Evolutionary conservation across 495 filamentous ascomycete species (phyloP).

Genomic region (Penicillium subrubescens): DNA sequence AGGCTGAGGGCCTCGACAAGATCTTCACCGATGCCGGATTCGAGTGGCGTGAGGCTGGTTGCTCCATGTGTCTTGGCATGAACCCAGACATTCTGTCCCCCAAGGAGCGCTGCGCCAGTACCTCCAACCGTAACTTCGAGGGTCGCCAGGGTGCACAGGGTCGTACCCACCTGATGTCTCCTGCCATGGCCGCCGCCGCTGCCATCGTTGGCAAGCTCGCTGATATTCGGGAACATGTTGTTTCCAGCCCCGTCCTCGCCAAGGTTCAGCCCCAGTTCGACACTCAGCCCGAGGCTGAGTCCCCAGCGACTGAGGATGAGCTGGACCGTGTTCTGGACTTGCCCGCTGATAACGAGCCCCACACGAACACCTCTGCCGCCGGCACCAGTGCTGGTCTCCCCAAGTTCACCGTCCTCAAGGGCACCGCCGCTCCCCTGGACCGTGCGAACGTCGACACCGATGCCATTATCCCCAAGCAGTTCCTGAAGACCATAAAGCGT

Average conservation of each 20-base stretch:
- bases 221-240: slow-evolving; percentile 80
- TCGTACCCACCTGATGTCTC: slow-evolving; percentile 94
- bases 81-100: slow-evolving; percentile 98
- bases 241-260: slow-evolving; percentile 57
- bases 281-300: slow-evolving; percentile 67
- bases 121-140: slow-evolving; percentile 97
- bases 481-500: slow-evolving; percentile 98
- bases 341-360: slow-evolving; percentile 69
- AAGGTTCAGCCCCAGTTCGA: slow-evolving; percentile 57
- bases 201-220: slow-evolving; percentile 88
- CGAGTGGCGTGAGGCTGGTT: slow-evolving; percentile 97
- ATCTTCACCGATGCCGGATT: slow-evolving; percentile 92
- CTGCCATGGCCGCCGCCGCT: slow-evolving; percentile 92
- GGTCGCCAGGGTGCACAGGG: slow-evolving; percentile 93
- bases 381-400: slow-evolving; percentile 66
- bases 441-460: slow-evolving; percentile 93
- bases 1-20: slow-evolving; percentile 88
- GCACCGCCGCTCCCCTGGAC: slow-evolving; percentile 86
- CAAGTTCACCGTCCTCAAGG: slow-evolving; percentile 79
- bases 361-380: slow-evolving; percentile 53
- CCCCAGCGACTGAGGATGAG: slow-evolving; percentile 73
- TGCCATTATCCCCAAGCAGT: slow-evolving; percentile 98
- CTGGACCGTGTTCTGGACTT: slow-evolving; percentile 77
- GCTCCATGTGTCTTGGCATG: slow-evolving; percentile 99
- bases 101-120: slow-evolving; percentile 89